Conservation (phyloP, 768 basidiomycete genomes). For the Mycena filopes region DNA sequence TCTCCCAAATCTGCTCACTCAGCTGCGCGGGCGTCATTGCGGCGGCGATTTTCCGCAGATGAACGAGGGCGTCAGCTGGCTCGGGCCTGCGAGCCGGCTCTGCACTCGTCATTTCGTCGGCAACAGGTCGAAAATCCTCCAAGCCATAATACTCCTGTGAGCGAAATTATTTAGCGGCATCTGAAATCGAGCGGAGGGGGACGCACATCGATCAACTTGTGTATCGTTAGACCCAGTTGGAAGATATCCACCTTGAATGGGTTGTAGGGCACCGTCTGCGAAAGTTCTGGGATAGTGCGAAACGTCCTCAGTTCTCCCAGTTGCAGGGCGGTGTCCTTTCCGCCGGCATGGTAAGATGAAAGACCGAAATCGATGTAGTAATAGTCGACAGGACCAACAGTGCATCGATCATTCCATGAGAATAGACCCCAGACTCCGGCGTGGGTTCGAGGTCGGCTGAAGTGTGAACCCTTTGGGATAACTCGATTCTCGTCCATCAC, state of each 20-base stretch:
- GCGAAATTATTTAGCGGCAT: background rate
- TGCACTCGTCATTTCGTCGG: too few species aligned
- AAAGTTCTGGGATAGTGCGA: slow-evolving; percentile 26
- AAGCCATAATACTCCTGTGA: slow-evolving; percentile 5
- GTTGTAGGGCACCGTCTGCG: slow-evolving; percentile 22
- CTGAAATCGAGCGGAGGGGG: background rate
- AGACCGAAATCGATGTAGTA: slow-evolving; percentile 8
- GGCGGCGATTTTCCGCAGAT: slow-evolving; percentile 4
- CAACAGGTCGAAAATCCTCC: too few species aligned
- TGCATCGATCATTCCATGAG: background rate
- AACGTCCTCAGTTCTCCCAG: slow-evolving; percentile 9
- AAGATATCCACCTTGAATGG: slow-evolving; percentile 30
- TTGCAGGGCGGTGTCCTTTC: background rate
- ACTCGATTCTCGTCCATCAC: slow-evolving; percentile 11
- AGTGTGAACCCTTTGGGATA: background rate
- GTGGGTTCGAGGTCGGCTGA: background rate
- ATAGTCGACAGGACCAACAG: background rate
- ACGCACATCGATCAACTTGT: slow-evolving; percentile 10
- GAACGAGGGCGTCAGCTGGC: background rate
- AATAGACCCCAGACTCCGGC: background rate
- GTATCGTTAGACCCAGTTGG: slow-evolving; percentile 13
- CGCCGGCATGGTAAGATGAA: background rate
- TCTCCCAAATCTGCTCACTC: slow-evolving; percentile 15
- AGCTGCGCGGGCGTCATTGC: background rate
- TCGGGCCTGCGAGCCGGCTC: slow-evolving; percentile 9